phyloP scores from a whole-genome alignment of 768 basidiomycete species.

The Agaricus blazei region DNA sequence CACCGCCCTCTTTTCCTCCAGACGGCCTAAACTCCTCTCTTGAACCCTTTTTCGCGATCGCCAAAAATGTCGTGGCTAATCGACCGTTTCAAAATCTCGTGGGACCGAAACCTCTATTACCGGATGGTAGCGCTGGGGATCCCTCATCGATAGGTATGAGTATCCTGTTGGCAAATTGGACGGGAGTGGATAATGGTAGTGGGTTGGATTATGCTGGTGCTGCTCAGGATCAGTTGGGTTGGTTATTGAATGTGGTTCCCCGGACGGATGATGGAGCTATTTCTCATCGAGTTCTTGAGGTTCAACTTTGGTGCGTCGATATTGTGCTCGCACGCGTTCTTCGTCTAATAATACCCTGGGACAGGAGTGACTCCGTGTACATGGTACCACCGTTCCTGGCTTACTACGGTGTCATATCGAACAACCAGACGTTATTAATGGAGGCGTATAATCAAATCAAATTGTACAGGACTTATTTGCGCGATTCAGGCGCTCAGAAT shows the following conservation, averaged over 20 bases:
- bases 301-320: constrained; percentile 63
- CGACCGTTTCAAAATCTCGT: constrained; percentile 33
- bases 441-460: constrained; percentile 70
- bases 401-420: constrained; percentile 65
- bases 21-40: constrained; percentile 23
- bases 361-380: constrained; percentile 74
- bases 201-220: constrained; percentile 53
- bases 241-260: constrained; percentile 51
- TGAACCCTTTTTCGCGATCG: constrained; percentile 58
- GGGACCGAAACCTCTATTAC: constrained; percentile 55
- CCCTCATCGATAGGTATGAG: constrained; percentile 75
- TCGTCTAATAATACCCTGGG: background rate
- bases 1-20: constrained; percentile 26
- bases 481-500: constrained; percentile 46
- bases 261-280: constrained; percentile 73
- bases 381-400: constrained; percentile 89
- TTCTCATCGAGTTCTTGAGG: constrained; percentile 63
- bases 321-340: background rate
- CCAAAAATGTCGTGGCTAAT: constrained; percentile 40
- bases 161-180: constrained; percentile 55
- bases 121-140: constrained; percentile 63
- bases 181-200: constrained; percentile 26
- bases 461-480: constrained; percentile 65
- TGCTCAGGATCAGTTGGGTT: constrained; percentile 62
- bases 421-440: constrained; percentile 51